Base-by-base conservation (phyloP, 768 basidiomycete genomes). In the Heimioporus sp. region DNA sequence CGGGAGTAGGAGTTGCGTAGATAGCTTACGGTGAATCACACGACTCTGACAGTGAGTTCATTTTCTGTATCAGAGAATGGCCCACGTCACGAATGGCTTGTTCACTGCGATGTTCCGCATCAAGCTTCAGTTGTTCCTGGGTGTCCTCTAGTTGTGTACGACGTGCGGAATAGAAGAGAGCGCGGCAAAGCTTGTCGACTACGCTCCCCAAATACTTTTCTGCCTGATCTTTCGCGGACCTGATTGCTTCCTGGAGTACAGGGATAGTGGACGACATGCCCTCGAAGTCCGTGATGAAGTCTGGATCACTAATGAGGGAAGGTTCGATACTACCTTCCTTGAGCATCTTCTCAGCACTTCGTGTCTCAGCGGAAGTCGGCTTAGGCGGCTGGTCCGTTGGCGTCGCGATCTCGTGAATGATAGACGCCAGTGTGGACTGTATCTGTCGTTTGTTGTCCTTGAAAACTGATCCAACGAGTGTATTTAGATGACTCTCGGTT, bases 271-370 rank as follows among this genome's bases (percentile, higher is more conserved):
- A 37, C 1, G 28, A 55, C 34, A 58, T 40, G 16, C 32, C 19
- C 20, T 63, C 63, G 11, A 66, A 58, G 43, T 67, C 62, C 5
- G 58, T 31, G 15, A 66, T 34, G 38, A 67, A 66, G 20, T 62
- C 57, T 2, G 52, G 40, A 38, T 66, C 65, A 24, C 3, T 52
- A 3, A 63, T 36, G 19, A 59, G 65, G 36, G 60, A 59, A 17
- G 53, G 12, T 24, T 65, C 60, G 1, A 52, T 57, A 4, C 41
- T 17, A 11, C 64, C 60, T 2, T 66, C 65, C 52, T 40, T 66
- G 5, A 66, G 46, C 55, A 67, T 43, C 40, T 43, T 53, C 0
- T 66, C 63, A 4, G 61, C 64, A 6, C 10, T 46, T 30, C 2
- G 40, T 9, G 7, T 46, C 17, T 66, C 56, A 13, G 43, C 9